Percentiles rank a stretch among this genome's conserved stretches.
phyloP scores from a whole-genome alignment of 2,329 filamentous ascomycete genomes.

The Alternaria hordeiaustralica region DNA sequence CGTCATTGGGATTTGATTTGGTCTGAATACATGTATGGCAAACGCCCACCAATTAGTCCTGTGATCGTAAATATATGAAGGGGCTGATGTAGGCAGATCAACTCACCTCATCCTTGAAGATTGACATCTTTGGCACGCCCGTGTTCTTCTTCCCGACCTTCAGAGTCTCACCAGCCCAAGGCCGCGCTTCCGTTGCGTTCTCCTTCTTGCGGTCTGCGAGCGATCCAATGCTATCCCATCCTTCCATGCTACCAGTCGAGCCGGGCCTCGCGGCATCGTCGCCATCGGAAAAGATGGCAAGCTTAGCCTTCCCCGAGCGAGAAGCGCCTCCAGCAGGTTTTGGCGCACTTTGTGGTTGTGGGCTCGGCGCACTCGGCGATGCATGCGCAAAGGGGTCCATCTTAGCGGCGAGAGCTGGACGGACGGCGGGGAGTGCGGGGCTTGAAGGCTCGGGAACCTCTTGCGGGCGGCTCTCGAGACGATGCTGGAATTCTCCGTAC shows the following conservation, averaged over 20 bases:
- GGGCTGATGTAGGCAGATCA: conserved; percentile 44
- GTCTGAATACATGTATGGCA: conserved; percentile 60
- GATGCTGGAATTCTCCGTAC: conserved; percentile 87
- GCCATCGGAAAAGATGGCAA: conserved; percentile 88
- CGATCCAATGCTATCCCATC: conserved; percentile 92
- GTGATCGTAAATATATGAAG: conserved; percentile 46
- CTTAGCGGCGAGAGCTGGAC: conserved; percentile 85
- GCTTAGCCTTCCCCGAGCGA: conserved; percentile 77
- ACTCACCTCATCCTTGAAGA: conserved; percentile 97
- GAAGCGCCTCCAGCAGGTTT: conserved; percentile 56
- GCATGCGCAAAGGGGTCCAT: conserved; percentile 73
- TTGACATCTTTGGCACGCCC: conserved; percentile 78
- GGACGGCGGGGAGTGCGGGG: conserved; percentile 81
- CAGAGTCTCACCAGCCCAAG: conserved; percentile 91
- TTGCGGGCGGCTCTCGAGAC: conserved; percentile 71
- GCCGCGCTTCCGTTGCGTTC: conserved; percentile 82
- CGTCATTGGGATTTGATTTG: conserved; percentile 46
- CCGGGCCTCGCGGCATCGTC: conserved; percentile 62
- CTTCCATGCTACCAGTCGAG: conserved; percentile 67
- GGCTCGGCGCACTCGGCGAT: conserved; percentile 62
- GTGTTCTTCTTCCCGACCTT: conserved; percentile 84
- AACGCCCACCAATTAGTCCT: conserved; percentile 85
- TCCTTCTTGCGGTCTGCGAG: conserved; percentile 91
- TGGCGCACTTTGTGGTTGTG: conserved; percentile 65
- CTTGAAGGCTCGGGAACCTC: conserved; percentile 73